Base-by-base conservation (phyloP, 192 early-diverging fungal genomes). In the Linnemannia schmuckeri region DNA sequence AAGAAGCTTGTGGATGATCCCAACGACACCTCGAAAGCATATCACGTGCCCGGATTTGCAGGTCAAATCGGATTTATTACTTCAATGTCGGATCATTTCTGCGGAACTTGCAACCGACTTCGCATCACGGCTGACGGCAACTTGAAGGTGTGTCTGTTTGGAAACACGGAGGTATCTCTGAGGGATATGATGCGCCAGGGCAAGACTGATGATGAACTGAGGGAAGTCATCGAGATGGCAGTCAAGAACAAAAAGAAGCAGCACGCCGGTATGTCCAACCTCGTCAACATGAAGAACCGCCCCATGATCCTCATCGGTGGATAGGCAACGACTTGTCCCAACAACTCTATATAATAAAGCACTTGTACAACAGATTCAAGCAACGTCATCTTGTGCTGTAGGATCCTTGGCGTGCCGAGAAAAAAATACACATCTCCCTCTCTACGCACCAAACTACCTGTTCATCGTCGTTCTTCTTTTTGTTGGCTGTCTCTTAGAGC, bases 21-120 rank as follows among this genome's bases (percentile, higher is more conserved):
- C 24, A 96, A 97, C 85, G 97, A 99, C 81, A 99, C 98, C 1
- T 93, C 95, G 33, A 97, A 97, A 91, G 93, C 93, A 5, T 98
- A 94, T 74, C 75, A 89, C 47, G 92, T 99, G 61, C 92, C 93
- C 8, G 97, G 96, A 6, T 97, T 94, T 80, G 78, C 75, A 35
- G 97, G 97, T n/a, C 93, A 95, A 86, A 94, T 99, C 89, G 98
- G 98, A 0, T 99, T 98, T 83, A 98, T 99, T 72, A 97, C 97
- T 5, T 98, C 97, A 3, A 99, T 99, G 98, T 97, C 97, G n/a
- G 94, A 98, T 52, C 96, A 98, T 75, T 99, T 99, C 77, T 99
- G 97, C 90, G 92, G 94, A 6, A 96, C 97, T 1, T 99, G 98
- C 87, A 98, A 98, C 83, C 94, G 98, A 27, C 88, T 99, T 49